phyloP scores from a whole-genome alignment of 2,329 filamentous ascomycete species.

The Diaporthe aspalathi region DNA sequence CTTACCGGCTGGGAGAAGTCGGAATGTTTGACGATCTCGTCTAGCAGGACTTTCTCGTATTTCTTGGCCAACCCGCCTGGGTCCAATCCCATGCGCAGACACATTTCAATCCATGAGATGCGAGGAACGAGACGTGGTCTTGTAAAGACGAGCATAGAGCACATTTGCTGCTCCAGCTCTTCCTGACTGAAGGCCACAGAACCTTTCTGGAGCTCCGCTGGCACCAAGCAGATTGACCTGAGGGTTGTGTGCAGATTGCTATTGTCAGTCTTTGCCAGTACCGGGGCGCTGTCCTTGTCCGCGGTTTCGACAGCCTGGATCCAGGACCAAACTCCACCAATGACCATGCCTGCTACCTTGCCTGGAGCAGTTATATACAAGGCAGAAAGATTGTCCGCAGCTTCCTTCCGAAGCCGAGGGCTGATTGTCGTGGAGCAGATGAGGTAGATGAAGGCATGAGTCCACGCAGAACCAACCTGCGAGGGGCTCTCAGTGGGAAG shows the following conservation, averaged over 20 bases:
- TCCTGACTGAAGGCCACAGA: conserved; percentile 58
- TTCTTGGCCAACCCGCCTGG: conserved; percentile 80
- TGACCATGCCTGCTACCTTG: conserved; percentile 71
- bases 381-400: conserved; percentile 69
- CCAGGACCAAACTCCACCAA: conserved; percentile 84
- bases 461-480: conserved; percentile 77
- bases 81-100: conserved; percentile 82
- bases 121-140: conserved; percentile 81
- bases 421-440: conserved; percentile 73
- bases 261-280: conserved; percentile 72
- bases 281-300: conserved; percentile 83
- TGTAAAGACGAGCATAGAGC: conserved; percentile 81
- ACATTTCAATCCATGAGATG: conserved; percentile 89
- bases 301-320: conserved; percentile 72
- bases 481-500: conserved; percentile 61
- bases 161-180: conserved; percentile 75
- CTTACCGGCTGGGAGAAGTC: conserved; percentile 39
- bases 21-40: conserved; percentile 67
- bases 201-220: conserved; percentile 62
- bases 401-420: conserved; percentile 72
- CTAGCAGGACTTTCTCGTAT: conserved; percentile 72
- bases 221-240: conserved; percentile 71
- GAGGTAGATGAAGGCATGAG: conserved; percentile 84
- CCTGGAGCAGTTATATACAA: conserved; percentile 72
- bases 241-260: conserved; percentile 71